Base-by-base conservation (phyloP, 139 green algal species). In the Prasinococcaceae sp. region DNA sequence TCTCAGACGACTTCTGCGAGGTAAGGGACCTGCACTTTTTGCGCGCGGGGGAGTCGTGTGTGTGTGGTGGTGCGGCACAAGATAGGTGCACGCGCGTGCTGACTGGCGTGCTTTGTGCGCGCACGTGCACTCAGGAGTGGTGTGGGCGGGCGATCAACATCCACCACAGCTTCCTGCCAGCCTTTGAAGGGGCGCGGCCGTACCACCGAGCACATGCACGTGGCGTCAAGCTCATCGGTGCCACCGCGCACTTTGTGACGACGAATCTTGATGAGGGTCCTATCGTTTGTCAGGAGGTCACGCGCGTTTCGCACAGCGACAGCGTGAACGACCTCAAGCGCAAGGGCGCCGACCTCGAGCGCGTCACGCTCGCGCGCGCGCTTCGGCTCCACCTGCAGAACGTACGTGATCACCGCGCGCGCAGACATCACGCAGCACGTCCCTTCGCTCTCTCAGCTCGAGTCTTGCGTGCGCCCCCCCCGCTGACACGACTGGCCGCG, bases 151-250 rank as follows among this genome's bases (percentile, higher is more conserved):
- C 19, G 53, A 85, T 92, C 62, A 92, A 92, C 76, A 86, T 92
- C 55, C 82, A 92, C 63, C 82, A 92, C 68, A 68, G 36, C 28
- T 92, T 89, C 69, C 52, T 92, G 61, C 82, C 82, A 0, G 74
- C 78, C 0, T 90, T 90, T 63, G 69, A 86, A 57, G 81, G 79
- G 14, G 79, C 8, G 1, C 46, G 48, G 28, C 73, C 68, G 5
- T 80, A 80, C 61, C 69, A 79, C 53, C 55, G 50, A 20, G 73
- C 73, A 0, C 64, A 79, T 45, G 65, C 79, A 36, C 65, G 78
- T 22, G 80, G 80, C 35, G 80, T 89, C 6, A 85, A 85, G 61
- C 70, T 89, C 36, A 89, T 89, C 47, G 80, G 80, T 20, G 80
- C 80, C 19, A 89, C 80, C 6, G 80, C 82, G 0, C 82, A 92